Conservation (phyloP, 2,329 filamentous ascomycete species). For the Karstenula rhodostoma region DNA sequence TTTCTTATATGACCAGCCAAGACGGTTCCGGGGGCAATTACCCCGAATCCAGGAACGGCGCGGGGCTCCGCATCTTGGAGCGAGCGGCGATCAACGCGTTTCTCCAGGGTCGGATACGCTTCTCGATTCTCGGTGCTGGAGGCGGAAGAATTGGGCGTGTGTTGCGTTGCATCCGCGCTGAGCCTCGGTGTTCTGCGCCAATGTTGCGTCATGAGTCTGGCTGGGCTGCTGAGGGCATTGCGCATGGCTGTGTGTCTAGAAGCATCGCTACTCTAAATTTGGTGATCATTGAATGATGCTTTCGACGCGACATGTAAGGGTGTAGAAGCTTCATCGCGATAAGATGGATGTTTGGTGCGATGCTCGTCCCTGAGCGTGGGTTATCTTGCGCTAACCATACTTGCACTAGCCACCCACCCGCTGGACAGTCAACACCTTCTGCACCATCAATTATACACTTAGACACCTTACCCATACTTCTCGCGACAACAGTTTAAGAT, state of each 20-base stretch:
- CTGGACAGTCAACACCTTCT: too few relatives aligned
- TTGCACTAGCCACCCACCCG: too few relatives aligned
- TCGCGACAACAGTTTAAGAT: too few relatives aligned
- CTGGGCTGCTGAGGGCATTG: too few relatives aligned
- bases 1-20: slow-evolving; percentile 29
- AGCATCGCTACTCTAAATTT: too few relatives aligned
- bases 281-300: too few relatives aligned
- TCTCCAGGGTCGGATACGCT: slow-evolving; percentile 30
- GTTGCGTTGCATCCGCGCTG: background rate
- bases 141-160: slow-evolving; percentile 10
- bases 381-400: background rate
- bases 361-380: background rate
- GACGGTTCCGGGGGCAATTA: slow-evolving; percentile 31
- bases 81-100: slow-evolving; percentile 26
- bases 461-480: too few relatives aligned
- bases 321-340: too few relatives aligned
- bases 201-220: background rate
- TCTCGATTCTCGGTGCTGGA: slow-evolving; percentile 1
- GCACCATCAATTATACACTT: too few relatives aligned
- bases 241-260: too few relatives aligned
- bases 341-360: too few relatives aligned
- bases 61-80: slow-evolving; percentile 33
- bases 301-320: too few relatives aligned
- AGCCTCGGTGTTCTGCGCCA: background rate
- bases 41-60: slow-evolving; percentile 37